Evolutionary conservation across 108 stramenopile genomes (phyloP), one percentile per base, ranked within the genome.

Genomic region (Fragilaria crotonensis): DNA sequence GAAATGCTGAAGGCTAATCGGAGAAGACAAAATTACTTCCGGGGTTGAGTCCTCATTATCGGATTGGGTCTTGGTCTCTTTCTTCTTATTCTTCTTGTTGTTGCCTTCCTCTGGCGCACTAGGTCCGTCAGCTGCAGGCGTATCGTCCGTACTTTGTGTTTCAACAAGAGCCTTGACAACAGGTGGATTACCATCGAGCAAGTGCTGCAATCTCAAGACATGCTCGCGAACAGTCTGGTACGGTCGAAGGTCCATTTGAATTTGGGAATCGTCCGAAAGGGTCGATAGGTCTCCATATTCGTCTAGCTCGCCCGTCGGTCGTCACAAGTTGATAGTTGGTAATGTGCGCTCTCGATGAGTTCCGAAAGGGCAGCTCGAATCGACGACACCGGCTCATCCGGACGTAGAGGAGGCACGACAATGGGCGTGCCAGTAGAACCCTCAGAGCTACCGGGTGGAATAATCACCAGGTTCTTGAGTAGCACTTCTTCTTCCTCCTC

Each of bases 141-240:
- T 28, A 19, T 52, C 45, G 1, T 44, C 66, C 3, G 33, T 26
- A 7, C 30, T 17, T 14, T 55, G 49, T 45, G 45, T 44, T 62
- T 59, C 51, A 18, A 26, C 53, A n/a, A 75, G 57, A 2, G 71
- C 53, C 0, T 50, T 45, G 32, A 73, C 56, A 36, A 60, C 50
- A 36, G 90, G 90, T 49, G 78, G 78, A 66, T 84, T 87, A 22
- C 90, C 90, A 33, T 82, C 76, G 58, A 92, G 49, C 51, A 92
- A 60, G 2, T 63, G 41, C 19, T 80, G 68, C 22, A 86, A 62
- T 28, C 85, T 57, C 3, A 46, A 33, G 14, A 92, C 64, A 52
- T 92, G 90, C 60, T 92, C 87, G 17, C 76, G 59, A 25, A 89
- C 54, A 21, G 58, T 49, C 57, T 92, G 77, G 57, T 92, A 92